A percentile compares a stretch with the other conserved stretches of the same genome.
phyloP scores from a whole-genome alignment of 192 early-diverging fungal genomes.

The Backusella liffmaniae region DNA sequence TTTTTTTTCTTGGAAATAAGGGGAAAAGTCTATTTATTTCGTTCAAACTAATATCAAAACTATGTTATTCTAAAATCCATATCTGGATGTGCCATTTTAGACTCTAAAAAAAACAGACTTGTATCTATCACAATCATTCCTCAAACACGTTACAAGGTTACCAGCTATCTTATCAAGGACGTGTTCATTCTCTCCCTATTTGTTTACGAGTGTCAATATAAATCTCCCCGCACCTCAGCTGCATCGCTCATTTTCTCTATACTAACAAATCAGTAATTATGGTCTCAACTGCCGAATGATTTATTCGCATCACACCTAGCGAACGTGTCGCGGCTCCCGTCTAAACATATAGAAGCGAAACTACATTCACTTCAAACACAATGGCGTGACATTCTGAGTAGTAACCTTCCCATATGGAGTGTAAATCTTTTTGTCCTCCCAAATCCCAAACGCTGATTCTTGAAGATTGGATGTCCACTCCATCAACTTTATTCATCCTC shows the following conservation, averaged over 20 bases:
- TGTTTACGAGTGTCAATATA: constrained; percentile 89
- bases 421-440: constrained; percentile 87
- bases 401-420: constrained; percentile 91
- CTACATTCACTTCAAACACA: constrained; percentile 87
- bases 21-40: constrained; percentile 76
- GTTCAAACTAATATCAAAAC: constrained; percentile 87
- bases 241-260: constrained; percentile 75
- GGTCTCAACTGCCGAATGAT: neutral
- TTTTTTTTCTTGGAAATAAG: constrained; percentile 49
- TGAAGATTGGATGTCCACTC: constrained; percentile 62
- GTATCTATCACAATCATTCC: constrained; percentile 42
- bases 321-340: constrained; percentile 71
- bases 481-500: constrained; percentile 56
- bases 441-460: constrained; percentile 93
- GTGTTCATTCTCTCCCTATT: constrained; percentile 93
- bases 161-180: constrained; percentile 75
- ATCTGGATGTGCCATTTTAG: constrained; percentile 36
- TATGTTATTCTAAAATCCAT: constrained; percentile 81
- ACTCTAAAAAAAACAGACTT: neutral
- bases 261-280: too few species aligned
- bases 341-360: constrained; percentile 72
- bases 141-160: constrained; percentile 65
- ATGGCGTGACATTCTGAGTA: constrained; percentile 91
- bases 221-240: constrained; percentile 58
- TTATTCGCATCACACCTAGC: constrained; percentile 44